A percentile compares a stretch with the other conserved stretches of the same genome.
These are phyloP conservation scores for Rostrohypoxylon terebratum DNA, from an alignment of 495 filamentous ascomycete genomes.

Conservation along the genomic window DNA sequence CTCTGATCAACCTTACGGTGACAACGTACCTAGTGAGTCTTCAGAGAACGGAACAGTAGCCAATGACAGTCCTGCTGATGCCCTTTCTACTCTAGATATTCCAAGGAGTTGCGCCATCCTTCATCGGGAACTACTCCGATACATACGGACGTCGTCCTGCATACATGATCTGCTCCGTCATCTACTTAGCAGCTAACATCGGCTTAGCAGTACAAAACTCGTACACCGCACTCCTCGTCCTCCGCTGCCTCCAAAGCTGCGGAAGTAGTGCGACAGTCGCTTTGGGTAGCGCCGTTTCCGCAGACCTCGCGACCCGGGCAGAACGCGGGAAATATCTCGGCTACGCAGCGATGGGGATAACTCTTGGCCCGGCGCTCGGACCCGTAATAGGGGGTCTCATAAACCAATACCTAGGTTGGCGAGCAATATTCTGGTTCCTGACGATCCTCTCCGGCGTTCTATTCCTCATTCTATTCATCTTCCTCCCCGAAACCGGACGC, in stretches of 20 bases:
- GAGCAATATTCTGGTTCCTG: constrained; percentile 72
- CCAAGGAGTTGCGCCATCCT: constrained; percentile 59
- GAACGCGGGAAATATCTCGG: constrained; percentile 64
- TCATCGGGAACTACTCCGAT: constrained; percentile 65
- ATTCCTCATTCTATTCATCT: constrained; percentile 44
- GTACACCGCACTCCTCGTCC: constrained; percentile 61
- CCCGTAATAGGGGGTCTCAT: constrained; percentile 67
- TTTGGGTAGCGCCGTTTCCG: constrained; percentile 61
- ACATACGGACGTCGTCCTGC: constrained; percentile 59
- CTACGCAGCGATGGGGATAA: constrained; percentile 30
- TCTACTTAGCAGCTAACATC: constrained; percentile 64
- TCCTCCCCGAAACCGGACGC: constrained; percentile 60
- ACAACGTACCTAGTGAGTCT: constrained; percentile 57
- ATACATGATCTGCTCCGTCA: constrained; percentile 59
- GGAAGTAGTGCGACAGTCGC: constrained; percentile 59
- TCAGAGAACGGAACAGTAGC: background rate
- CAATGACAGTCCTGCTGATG: background rate
- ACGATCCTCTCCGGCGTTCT: constrained; percentile 57
- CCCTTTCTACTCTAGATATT: background rate
- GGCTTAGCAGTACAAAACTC: constrained; percentile 62
- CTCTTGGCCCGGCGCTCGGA: constrained; percentile 55
- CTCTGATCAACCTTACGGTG: constrained; percentile 65
- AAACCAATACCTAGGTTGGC: constrained; percentile 64
- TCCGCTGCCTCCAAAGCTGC: constrained; percentile 64
- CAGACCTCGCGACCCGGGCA: constrained; percentile 59